These are phyloP conservation scores for Trichophyton mentagrophytes DNA, from an alignment of 2,329 filamentous ascomycete species.

Conservation along the genomic window DNA sequence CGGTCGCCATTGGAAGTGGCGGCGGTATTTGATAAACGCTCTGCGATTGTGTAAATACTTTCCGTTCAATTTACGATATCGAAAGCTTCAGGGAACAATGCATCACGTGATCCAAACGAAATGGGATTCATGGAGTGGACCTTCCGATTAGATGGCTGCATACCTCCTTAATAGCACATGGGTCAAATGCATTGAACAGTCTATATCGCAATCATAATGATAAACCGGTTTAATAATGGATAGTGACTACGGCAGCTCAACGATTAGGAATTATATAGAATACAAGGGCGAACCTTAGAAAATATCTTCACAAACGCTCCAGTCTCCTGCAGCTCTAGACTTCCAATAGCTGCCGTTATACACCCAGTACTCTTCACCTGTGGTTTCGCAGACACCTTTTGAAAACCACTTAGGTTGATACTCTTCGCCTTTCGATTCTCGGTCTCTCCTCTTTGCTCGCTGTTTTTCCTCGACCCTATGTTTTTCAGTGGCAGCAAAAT, in stretches of 20 bases:
- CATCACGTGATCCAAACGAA: not conserved
- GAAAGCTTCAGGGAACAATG: not conserved
- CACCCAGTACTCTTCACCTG: constrained; percentile 81
- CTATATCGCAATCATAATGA: too few species aligned
- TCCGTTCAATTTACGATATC: not conserved
- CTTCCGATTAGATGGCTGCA: too few species aligned
- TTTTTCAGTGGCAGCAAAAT: constrained; percentile 85
- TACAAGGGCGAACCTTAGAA: constrained; percentile 35
- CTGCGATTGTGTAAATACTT: not conserved
- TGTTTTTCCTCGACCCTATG: constrained; percentile 88
- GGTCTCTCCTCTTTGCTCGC: constrained; percentile 56
- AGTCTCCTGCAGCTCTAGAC: constrained; percentile 48
- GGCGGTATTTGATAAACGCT: not conserved
- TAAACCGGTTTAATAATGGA: too few species aligned
- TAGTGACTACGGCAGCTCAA: too few species aligned
- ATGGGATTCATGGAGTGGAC: too few species aligned
- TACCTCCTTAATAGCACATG: too few species aligned
- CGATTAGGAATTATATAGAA: not conserved
- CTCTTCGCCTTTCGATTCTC: constrained; percentile 68
- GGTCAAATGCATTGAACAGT: too few species aligned
- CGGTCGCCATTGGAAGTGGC: constrained; percentile 23
- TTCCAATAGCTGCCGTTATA: constrained; percentile 86
- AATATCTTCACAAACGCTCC: constrained; percentile 63
- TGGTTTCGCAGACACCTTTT: constrained; percentile 58
- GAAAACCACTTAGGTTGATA: constrained; percentile 78